Percentiles rank a stretch among this genome's conserved stretches.
These are phyloP conservation scores for Metarhizium robertsii DNA, from an alignment of 2,329 filamentous ascomycete genomes.

Conservation along the genomic window DNA sequence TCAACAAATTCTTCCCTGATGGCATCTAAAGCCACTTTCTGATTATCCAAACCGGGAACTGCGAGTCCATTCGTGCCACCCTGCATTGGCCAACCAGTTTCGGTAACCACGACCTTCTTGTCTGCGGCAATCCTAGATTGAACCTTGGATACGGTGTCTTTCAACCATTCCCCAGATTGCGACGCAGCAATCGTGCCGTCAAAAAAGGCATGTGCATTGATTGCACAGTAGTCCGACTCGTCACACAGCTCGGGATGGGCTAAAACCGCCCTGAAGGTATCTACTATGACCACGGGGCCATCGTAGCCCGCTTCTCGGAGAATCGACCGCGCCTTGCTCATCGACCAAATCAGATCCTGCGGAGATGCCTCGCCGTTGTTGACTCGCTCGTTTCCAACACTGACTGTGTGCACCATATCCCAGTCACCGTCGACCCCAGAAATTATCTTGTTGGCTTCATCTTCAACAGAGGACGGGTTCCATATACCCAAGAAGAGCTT, in stretches of 20 bases:
- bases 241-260: conserved; percentile 61
- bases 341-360: conserved; percentile 44
- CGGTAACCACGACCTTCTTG: conserved; percentile 53
- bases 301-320: conserved; percentile 56
- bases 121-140: too few relatives aligned
- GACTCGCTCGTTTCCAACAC: conserved; percentile 74
- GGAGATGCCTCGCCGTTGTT: conserved; percentile 50
- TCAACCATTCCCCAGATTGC: conserved; percentile 59
- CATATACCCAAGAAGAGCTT: conserved; percentile 70
- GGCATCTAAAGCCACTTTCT: conserved; percentile 54
- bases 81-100: conserved; percentile 74
- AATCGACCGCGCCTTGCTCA: conserved; percentile 45
- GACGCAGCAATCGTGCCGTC: conserved; percentile 51
- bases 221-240: conserved; percentile 66
- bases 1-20: conserved; percentile 50
- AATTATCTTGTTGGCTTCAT: conserved; percentile 53
- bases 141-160: conserved; percentile 7
- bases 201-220: conserved; percentile 82
- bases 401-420: conserved; percentile 59
- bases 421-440: conserved; percentile 53
- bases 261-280: conserved; percentile 64
- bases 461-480: conserved; percentile 45
- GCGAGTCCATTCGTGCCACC: conserved; percentile 58
- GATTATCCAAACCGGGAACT: conserved; percentile 59
- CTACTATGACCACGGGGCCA: conserved; percentile 70